Evolutionary conservation across 345 rosid genomes (phyloP), one percentile per base, ranked within the genome.

Genomic region (Hibiscus tridactylites): DNA sequence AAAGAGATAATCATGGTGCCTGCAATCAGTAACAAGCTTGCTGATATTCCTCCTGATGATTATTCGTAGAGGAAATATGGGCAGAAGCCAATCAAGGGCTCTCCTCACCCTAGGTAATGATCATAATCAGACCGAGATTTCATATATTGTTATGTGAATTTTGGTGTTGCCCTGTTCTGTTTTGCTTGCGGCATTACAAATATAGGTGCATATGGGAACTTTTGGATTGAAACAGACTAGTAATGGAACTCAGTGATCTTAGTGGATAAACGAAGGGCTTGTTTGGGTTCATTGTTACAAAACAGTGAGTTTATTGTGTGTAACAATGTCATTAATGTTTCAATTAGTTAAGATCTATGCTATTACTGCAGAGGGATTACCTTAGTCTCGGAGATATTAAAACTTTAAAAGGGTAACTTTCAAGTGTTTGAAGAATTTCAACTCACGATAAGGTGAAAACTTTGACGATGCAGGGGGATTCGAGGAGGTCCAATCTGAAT

Each of bases 31-130:
- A 90, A 77, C 81, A 90, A 90, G 83, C 90, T 87, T 35, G 95
- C 95, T 9, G 95, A 90, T 78, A 87, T 89, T 61, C 95, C 95
- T 63, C 88, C 95, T 1, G 95, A 89, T 78, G 95, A 89, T 79
- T 89, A 79, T 67, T 89, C 91, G 0, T 89, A 92, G 95, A 86
- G 95, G 76, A 89, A 89, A 74, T 89, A 89, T 33, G 95, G 95
- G 26, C 95, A 89, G 76, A 89, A 89, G 75, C 95, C 95, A 46
- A 89, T 89, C 69, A 89, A 89, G 80, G 95, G 95, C 21, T 89
- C 95, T 81, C 95, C 95, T 75, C 88, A 89, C 57, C 95, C 95
- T 21, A 83, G 95, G 95, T 89, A 85, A 68, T 21, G 44, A 31
- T 70, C 53, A 5, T 24, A 1, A n/a, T 65, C 12, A 24, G 54